Percentiles rank a stretch among this genome's conserved stretches.
Evolutionary conservation across 2,329 filamentous ascomycete genomes (phyloP).

Genomic region (Penicillium sp.): DNA sequence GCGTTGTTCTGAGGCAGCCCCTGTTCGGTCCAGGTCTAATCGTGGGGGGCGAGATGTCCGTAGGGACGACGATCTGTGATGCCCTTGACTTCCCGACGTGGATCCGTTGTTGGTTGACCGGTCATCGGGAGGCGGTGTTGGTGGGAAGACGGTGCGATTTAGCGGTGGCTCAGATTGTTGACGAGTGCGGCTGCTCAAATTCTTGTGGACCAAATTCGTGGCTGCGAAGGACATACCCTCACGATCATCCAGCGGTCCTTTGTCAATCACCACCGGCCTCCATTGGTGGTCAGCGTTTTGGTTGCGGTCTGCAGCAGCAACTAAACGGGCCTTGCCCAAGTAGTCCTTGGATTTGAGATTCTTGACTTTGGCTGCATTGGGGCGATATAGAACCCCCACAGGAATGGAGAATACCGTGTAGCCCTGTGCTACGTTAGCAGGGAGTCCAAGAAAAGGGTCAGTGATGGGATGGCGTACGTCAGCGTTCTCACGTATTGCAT

Average conservation of each 20-base stretch:
- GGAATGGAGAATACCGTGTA: slow-evolving; percentile 99
- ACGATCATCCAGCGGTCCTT: slow-evolving; percentile 63
- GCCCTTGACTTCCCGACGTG: slow-evolving; percentile 23
- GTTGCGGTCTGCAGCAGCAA: slow-evolving; percentile 77
- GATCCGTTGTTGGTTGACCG: slow-evolving; percentile 56
- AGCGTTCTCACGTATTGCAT: slow-evolving; percentile 88
- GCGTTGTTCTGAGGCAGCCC: slow-evolving; percentile 36
- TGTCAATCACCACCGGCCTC: slow-evolving; percentile 71
- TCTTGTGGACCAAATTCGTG: slow-evolving; percentile 86
- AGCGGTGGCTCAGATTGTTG: slow-evolving; percentile 83
- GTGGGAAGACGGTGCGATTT: slow-evolving; percentile 81
- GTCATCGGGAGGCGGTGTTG: slow-evolving; percentile 93
- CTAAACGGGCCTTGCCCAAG: slow-evolving; percentile 88
- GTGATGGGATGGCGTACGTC: slow-evolving; percentile 57
- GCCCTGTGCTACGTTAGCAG: slow-evolving; percentile 55
- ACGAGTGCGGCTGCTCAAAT: slow-evolving; percentile 68
- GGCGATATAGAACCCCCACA: slow-evolving; percentile 89
- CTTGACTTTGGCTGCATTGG: slow-evolving; percentile 96
- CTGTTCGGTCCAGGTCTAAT: slow-evolving; percentile 40
- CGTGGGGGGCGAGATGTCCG: slow-evolving; percentile 48
- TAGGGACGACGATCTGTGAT: slow-evolving; percentile 48
- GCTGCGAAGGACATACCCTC: slow-evolving; percentile 90
- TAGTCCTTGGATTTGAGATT: slow-evolving; percentile 98
- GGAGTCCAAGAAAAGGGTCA: not conserved
- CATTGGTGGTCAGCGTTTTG: slow-evolving; percentile 68